A percentile compares a stretch with the other conserved stretches of the same genome.
phyloP scores from a whole-genome alignment of 768 basidiomycete species.

The Lactarius hengduanensis region DNA sequence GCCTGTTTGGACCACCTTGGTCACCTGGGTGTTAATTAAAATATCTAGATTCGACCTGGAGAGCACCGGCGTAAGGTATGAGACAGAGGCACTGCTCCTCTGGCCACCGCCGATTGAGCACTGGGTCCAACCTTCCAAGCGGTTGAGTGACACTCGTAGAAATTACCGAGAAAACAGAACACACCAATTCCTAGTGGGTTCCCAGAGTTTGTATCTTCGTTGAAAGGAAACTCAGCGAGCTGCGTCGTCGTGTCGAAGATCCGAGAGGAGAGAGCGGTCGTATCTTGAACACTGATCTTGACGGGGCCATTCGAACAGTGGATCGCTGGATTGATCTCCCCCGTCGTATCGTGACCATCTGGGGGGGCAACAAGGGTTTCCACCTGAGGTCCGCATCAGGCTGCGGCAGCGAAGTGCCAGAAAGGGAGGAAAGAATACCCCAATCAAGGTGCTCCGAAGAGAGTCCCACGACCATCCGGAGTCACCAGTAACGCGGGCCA shows the following conservation, averaged over 20 bases:
- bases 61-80: conserved; percentile 2
- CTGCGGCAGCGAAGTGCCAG: neutral
- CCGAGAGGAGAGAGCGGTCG: neutral
- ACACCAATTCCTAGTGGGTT: conserved; percentile 31
- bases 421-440: neutral
- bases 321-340: conserved; percentile 29
- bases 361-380: conserved; percentile 9
- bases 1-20: conserved; percentile 7
- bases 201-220: conserved; percentile 31
- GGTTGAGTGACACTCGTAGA: neutral
- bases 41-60: conserved; percentile 1
- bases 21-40: conserved; percentile 1
- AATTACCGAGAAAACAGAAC: neutral
- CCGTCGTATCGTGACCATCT: conserved; percentile 29
- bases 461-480: conserved; percentile 29
- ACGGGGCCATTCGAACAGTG: conserved; percentile 32
- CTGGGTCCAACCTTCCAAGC: neutral
- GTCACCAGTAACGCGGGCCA: conserved; percentile 24
- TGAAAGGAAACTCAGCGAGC: conserved; percentile 32
- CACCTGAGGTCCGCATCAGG: neutral
- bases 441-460: conserved; percentile 14
- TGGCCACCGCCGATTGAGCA: neutral
- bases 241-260: conserved; percentile 25
- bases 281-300: conserved; percentile 28
- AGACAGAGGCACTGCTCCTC: neutral